These are phyloP conservation scores for Stentor coeruleus DNA, from an alignment of 73 alveolate species.

Conservation along the genomic window DNA sequence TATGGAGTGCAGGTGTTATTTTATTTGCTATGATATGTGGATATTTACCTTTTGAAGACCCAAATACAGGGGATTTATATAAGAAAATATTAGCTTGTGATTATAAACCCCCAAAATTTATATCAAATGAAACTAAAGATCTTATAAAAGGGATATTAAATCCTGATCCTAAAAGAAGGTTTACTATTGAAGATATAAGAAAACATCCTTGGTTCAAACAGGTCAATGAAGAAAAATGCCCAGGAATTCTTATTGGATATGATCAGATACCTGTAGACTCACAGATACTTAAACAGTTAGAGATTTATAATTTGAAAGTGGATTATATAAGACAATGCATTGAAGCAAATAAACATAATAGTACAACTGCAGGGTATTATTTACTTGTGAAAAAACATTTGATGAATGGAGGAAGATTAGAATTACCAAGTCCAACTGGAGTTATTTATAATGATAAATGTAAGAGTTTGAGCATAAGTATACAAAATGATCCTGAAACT, in stretches of 20 bases:
- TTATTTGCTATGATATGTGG: constrained; percentile 82
- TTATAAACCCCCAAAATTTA: constrained; percentile 35
- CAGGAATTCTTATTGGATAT: constrained; percentile 76
- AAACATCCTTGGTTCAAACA: constrained; percentile 60
- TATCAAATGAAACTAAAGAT: constrained; percentile 23
- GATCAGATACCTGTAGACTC: constrained; percentile 80
- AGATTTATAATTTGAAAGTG: constrained; percentile 49
- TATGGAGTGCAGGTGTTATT: constrained; percentile 76
- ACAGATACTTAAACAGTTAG: constrained; percentile 61
- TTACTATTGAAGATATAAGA: constrained; percentile 39
- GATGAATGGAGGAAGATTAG: no score
- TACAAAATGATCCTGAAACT: no score
- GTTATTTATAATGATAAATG: no score
- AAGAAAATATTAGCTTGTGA: constrained; percentile 62
- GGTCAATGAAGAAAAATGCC: constrained; percentile 40
- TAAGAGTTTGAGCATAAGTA: no score
- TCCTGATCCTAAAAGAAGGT: constrained; percentile 49
- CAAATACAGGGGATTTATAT: constrained; percentile 62
- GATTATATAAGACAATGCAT: constrained; percentile 72
- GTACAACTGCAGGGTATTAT: constrained; percentile 79
- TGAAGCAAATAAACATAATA: constrained; percentile 80
- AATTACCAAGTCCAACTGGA: no score
- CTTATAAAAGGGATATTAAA: constrained; percentile 43
- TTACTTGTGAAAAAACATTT: constrained; percentile 78
- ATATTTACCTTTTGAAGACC: constrained; percentile 74